phyloP scores from a whole-genome alignment of 2,329 filamentous ascomycete genomes.

The Fusarium robinianum region DNA sequence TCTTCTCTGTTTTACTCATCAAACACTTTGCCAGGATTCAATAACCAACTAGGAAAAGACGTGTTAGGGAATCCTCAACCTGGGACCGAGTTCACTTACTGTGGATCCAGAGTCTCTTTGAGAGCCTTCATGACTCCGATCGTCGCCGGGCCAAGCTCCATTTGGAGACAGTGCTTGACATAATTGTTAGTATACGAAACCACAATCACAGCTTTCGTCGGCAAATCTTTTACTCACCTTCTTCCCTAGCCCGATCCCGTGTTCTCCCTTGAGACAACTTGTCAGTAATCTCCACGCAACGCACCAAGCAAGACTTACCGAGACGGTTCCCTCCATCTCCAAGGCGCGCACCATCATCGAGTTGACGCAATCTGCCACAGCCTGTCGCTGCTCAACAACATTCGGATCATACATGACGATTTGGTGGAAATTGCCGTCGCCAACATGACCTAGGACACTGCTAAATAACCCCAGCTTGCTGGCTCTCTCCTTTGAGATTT shows the following conservation, averaged over 20 bases:
- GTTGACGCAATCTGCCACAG: slow-evolving; percentile 64
- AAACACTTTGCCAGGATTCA: slow-evolving; percentile 74
- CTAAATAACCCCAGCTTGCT: slow-evolving; percentile 64
- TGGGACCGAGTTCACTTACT: slow-evolving; percentile 30
- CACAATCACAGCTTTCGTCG: no score
- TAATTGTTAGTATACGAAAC: neutral
- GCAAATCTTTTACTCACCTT: slow-evolving; percentile 56
- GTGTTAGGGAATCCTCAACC: neutral
- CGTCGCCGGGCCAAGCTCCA: slow-evolving; percentile 66
- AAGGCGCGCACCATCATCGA: slow-evolving; percentile 72
- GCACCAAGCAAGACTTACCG: slow-evolving; percentile 45
- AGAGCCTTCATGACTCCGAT: slow-evolving; percentile 69
- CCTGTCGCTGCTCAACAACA: slow-evolving; percentile 59
- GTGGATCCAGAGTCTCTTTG: slow-evolving; percentile 66
- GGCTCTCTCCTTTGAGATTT: slow-evolving; percentile 69
- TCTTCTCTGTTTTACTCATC: slow-evolving; percentile 51
- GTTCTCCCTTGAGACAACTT: slow-evolving; percentile 55
- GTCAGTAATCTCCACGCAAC: neutral
- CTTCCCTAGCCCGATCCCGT: slow-evolving; percentile 72
- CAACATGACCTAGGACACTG: slow-evolving; percentile 73
- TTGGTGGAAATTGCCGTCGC: slow-evolving; percentile 76
- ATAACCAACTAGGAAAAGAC: slow-evolving; percentile 55
- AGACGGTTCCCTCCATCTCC: slow-evolving; percentile 72
- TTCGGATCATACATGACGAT: slow-evolving; percentile 49
- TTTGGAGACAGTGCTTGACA: slow-evolving; percentile 55